Percentiles rank a stretch among this genome's conserved stretches.
These are phyloP conservation scores for Balamuthia mandrillaris DNA, from an alignment of 208 protist species.

Conservation along the genomic window DNA sequence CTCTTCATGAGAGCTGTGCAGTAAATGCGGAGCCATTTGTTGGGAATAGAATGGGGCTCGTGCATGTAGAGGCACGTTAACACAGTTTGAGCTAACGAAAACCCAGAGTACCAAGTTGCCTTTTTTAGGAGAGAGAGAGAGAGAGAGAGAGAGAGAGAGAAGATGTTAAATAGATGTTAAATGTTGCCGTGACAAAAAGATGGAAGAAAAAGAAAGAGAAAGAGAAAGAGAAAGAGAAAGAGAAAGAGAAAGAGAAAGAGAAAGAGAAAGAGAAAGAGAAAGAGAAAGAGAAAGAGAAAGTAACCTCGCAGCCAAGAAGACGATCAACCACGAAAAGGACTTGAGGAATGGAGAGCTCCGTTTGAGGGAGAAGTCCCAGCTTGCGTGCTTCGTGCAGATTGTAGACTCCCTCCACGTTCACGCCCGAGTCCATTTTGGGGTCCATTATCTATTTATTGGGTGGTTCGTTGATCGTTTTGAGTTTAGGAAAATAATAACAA, in stretches of 20 bases:
- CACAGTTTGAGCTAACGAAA: background rate
- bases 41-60: background rate
- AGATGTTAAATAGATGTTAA: background rate
- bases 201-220: background rate
- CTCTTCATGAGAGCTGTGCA: background rate
- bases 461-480: background rate
- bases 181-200: background rate
- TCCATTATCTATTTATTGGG: background rate
- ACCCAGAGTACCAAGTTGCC: background rate
- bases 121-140: background rate
- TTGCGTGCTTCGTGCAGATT: background rate
- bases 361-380: background rate
- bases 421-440: constrained; percentile 3
- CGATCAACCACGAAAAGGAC: background rate
- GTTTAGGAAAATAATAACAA: background rate
- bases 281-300: background rate
- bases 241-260: background rate
- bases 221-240: background rate
- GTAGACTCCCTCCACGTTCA: background rate
- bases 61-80: background rate
- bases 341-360: background rate
- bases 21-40: background rate
- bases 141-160: background rate
- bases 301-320: background rate
- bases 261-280: too few species aligned